A percentile compares a stretch with the other conserved stretches of the same genome.
These are phyloP conservation scores for Erodium trifolium DNA, from an alignment of 441 rosid species.

Conservation along the genomic window DNA sequence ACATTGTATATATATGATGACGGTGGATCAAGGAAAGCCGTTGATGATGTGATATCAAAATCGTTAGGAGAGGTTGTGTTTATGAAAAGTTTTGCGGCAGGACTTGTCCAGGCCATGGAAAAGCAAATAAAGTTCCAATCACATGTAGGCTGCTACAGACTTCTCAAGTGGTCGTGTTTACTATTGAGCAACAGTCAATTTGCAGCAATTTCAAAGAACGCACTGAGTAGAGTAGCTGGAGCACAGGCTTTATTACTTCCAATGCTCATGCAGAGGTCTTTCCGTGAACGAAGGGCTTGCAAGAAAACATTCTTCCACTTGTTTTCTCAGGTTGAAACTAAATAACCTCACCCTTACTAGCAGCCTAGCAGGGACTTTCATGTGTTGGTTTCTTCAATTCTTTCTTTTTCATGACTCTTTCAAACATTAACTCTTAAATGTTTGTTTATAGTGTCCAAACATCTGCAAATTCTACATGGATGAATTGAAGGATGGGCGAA, in stretches of 20 bases:
- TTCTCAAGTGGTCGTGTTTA: conserved; percentile 84
- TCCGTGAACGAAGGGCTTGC: conserved; percentile 66
- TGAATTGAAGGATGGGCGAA: conserved; percentile 59
- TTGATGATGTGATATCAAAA: conserved; percentile 63
- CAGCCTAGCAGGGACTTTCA: neutral
- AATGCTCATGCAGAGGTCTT: conserved; percentile 55
- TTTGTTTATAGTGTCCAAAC: conserved; percentile 43
- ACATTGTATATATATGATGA: conserved; percentile 70
- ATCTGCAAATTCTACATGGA: conserved; percentile 51
- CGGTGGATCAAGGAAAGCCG: conserved; percentile 66
- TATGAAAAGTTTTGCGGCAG: conserved; percentile 80
- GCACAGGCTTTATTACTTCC: conserved; percentile 67
- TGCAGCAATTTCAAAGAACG: conserved; percentile 67
- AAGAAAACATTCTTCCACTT: conserved; percentile 45
- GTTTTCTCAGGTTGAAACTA: conserved; percentile 42
- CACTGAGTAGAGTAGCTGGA: conserved; percentile 63
- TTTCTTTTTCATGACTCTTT: neutral
- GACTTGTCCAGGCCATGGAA: conserved; percentile 85
- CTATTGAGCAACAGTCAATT: conserved; percentile 68
- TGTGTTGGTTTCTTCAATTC: neutral
- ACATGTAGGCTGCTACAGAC: conserved; percentile 57
- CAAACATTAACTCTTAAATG: neutral
- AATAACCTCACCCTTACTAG: conserved; percentile 2
- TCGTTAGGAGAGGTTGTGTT: conserved; percentile 47
- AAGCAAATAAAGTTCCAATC: conserved; percentile 57